Evolutionary conservation across 176 grass and related monocot genomes (phyloP).

Genomic region (Musa beccarii): DNA sequence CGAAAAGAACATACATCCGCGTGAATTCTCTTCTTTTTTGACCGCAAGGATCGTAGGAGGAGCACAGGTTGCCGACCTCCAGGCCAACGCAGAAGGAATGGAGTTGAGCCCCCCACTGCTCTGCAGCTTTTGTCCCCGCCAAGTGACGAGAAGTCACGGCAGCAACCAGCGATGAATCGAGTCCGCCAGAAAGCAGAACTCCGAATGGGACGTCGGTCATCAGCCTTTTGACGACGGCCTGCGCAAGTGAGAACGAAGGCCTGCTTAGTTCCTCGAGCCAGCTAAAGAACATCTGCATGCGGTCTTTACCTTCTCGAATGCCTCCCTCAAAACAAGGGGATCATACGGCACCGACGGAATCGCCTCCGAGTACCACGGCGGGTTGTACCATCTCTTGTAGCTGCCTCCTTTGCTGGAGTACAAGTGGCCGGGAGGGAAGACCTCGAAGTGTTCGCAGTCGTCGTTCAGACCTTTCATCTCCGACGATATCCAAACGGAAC

Average conservation of each 20-base stretch:
- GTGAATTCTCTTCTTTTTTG: neutral
- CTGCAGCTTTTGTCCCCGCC: conserved; percentile 68
- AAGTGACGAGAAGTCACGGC: conserved; percentile 81
- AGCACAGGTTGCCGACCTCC: conserved; percentile 36
- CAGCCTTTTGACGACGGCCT: conserved; percentile 92
- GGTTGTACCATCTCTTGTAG: conserved; percentile 77
- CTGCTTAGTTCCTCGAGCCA: neutral
- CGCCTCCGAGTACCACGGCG: conserved; percentile 56
- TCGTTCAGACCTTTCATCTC: conserved; percentile 95
- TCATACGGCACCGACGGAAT: conserved; percentile 52
- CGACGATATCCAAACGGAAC: conserved; percentile 80
- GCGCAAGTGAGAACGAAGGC: neutral
- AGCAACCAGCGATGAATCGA: conserved; percentile 86
- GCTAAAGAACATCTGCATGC: no score
- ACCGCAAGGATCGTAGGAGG: neutral
- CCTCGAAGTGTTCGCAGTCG: conserved; percentile 71
- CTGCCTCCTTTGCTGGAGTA: conserved; percentile 60
- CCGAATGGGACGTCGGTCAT: conserved; percentile 97
- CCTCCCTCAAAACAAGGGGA: conserved; percentile 54
- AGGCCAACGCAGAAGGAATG: conserved; percentile 94
- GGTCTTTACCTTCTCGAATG: conserved; percentile 67
- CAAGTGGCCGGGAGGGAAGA: conserved; percentile 72
- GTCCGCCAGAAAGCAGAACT: conserved; percentile 80
- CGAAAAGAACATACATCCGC: neutral
- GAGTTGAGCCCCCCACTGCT: conserved; percentile 78